These are phyloP conservation scores for Eutrema salsugineum DNA, from an alignment of 441 rosid species.

Conservation along the genomic window DNA sequence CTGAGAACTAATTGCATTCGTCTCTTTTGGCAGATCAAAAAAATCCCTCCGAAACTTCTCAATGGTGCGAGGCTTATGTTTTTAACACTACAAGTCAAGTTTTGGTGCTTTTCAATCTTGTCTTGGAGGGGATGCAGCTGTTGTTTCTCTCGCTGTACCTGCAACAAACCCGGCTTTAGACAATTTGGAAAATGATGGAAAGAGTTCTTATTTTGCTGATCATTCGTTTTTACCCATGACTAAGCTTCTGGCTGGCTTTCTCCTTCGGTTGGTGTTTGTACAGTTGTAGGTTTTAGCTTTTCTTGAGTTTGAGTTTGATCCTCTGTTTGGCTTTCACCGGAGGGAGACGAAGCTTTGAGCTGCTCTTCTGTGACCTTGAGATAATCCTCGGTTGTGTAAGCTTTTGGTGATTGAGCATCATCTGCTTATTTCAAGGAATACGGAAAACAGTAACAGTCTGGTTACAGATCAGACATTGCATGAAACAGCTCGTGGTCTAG, in stretches of 20 bases:
- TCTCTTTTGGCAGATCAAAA: slow-evolving; percentile 20
- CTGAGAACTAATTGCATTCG: slow-evolving; percentile 1
- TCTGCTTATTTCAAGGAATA: slow-evolving; percentile 38
- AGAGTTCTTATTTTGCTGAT: not conserved
- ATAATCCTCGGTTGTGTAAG: slow-evolving; percentile 72
- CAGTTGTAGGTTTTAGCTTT: not conserved
- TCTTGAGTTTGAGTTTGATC: slow-evolving; percentile 39
- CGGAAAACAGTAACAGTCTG: not conserved
- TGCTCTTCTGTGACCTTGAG: slow-evolving; percentile 81
- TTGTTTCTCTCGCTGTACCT: slow-evolving; percentile 42
- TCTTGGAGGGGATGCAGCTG: slow-evolving; percentile 39
- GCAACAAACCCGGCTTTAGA: slow-evolving; percentile 4
- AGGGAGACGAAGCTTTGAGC: slow-evolving; percentile 49
- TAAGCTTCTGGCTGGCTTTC: slow-evolving; percentile 31
- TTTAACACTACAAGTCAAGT: slow-evolving; percentile 8
- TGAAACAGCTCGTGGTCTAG: not conserved
- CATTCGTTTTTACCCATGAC: not conserved
- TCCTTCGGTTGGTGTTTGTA: slow-evolving; percentile 23
- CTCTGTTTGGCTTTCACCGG: slow-evolving; percentile 37
- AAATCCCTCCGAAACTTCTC: not conserved
- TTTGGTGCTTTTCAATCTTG: slow-evolving; percentile 27
- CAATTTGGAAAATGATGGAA: not conserved
- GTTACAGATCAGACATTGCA: not conserved
- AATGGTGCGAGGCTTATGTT: not conserved
- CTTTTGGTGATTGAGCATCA: slow-evolving; percentile 44